phyloP scores from a whole-genome alignment of 805 yeast genomes.

The Candida morakotiae region DNA sequence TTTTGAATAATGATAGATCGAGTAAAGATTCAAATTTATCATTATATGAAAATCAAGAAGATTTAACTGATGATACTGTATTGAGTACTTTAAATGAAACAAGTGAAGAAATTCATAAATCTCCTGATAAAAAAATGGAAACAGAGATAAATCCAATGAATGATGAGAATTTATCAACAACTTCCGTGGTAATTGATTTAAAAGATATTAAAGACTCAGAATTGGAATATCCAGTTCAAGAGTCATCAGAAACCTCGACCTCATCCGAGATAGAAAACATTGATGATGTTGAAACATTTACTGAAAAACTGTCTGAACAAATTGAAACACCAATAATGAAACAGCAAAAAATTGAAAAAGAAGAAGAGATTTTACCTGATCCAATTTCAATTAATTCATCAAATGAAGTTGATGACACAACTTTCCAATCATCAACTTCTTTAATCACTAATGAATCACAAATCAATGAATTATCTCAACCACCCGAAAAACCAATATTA shows the following conservation, averaged over 20 bases:
- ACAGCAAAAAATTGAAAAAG: neutral
- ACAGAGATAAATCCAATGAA: neutral
- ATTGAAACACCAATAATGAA: neutral
- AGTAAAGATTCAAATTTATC: constrained; percentile 4
- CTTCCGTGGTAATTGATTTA: neutral
- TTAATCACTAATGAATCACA: neutral
- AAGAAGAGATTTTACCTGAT: neutral
- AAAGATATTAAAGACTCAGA: neutral
- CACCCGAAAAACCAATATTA: constrained; percentile 2
- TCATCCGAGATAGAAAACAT: neutral
- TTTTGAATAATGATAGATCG: neutral
- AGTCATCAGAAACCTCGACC: neutral
- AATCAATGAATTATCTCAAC: too few relatives aligned
- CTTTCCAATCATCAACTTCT: neutral
- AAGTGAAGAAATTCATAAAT: constrained; percentile 6
- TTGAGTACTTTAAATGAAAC: constrained; percentile 6
- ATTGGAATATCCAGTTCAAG: neutral
- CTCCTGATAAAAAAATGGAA: neutral
- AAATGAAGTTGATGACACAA: neutral
- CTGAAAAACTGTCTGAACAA: neutral
- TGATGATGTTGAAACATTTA: neutral
- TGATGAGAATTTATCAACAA: neutral
- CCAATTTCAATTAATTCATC: too few relatives aligned
- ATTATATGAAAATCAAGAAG: neutral
- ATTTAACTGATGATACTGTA: constrained; percentile 4